Evolutionary conservation across 2,329 filamentous ascomycete genomes (phyloP), one percentile per base, ranked within the genome.

Genomic region (Epichloe gansuensis): DNA sequence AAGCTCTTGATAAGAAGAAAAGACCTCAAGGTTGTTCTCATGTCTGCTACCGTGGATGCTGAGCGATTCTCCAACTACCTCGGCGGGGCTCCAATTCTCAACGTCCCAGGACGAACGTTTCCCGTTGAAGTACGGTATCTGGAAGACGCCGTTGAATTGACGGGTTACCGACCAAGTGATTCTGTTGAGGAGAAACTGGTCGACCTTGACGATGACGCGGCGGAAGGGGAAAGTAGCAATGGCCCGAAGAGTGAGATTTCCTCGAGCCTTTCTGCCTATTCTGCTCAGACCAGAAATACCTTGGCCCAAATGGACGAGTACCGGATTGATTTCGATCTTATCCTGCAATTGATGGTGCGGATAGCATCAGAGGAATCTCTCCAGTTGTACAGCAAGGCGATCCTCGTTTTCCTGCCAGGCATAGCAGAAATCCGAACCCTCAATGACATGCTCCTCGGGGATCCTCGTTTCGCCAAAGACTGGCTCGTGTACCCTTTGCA

Each of bases 41-140:
- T 98, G 93, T 97, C 91, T 59, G 93, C 93, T 11, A 98, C 93
- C 0, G 89, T 98, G 7, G 89, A 98, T 66, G 89, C 93, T 0
- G 84, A 91, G 55, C 83, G 85, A 15, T 96, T 98, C 65, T 96
- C 93, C 0, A 80, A 81, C 11, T 98, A 97, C 63, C 78, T 98
- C 2, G 83, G 85, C 52, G 82, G 83, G 4, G 91, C 91, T 1
- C 91, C 91, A 0, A 82, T 97, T 42, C 74, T 98, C 51, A 90
- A 86, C 55, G 89, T 98, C 13, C 93, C 93, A 2, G 93, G 93
- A 0, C 82, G 93, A 46, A 97, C 91, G 0, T 98, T 94, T 63
- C 91, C 93, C 0, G 93, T 98, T 2, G 77, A 88, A 60, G 88
- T 91, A 39, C 83, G 82, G 56, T 97, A 88, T 63, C 75, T 98